Conservation (phyloP, 257 asterid genomes). For the Ehretia macrophylla region DNA sequence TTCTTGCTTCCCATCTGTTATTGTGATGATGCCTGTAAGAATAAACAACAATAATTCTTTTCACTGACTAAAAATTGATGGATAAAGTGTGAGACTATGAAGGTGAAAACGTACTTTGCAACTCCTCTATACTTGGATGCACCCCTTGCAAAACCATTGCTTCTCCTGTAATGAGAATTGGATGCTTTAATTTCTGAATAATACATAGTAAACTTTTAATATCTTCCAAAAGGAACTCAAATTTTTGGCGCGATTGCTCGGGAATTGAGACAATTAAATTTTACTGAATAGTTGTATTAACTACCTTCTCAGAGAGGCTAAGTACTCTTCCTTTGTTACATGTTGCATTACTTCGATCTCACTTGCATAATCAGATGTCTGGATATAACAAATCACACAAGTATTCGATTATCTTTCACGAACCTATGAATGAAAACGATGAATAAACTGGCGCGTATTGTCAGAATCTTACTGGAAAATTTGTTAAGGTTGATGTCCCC, state of each 20-base stretch:
- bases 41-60: not conserved
- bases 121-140: constrained; percentile 23
- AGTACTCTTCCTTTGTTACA: constrained; percentile 40
- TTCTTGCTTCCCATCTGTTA: constrained; percentile 73
- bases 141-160: constrained; percentile 24
- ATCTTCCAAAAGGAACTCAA: too few species aligned
- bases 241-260: too few species aligned
- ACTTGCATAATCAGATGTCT: constrained; percentile 44
- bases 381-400: not conserved
- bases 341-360: constrained; percentile 38
- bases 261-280: too few species aligned
- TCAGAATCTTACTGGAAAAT: constrained; percentile 21
- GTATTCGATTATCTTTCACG: not conserved
- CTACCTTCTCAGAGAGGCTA: constrained; percentile 47
- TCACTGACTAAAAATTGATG: too few species aligned
- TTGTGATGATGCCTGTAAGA: constrained; percentile 48
- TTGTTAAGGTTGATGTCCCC: constrained; percentile 28
- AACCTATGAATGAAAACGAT: not conserved
- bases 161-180: constrained; percentile 36
- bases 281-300: too few species aligned
- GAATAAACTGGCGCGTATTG: constrained; percentile 5
- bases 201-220: not conserved
- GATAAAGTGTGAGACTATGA: not conserved
- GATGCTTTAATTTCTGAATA: not conserved
- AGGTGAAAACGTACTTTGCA: constrained; percentile 13